These are phyloP conservation scores for Neonectria neomacrospora DNA, from an alignment of 2,329 filamentous ascomycete genomes.

Conservation along the genomic window DNA sequence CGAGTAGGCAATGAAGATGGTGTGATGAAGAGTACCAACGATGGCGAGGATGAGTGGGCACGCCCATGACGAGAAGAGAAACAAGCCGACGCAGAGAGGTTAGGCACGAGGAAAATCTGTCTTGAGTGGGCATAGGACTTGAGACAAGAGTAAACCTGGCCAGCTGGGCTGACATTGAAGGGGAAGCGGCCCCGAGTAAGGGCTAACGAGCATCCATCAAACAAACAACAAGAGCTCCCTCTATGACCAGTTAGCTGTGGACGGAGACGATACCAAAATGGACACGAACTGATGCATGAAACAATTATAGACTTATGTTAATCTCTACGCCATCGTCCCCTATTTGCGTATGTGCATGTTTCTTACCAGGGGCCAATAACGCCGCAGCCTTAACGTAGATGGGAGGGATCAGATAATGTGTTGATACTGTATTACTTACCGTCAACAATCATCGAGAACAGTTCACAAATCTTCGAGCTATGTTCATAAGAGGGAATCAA, in stretches of 20 bases:
- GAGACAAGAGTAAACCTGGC: background rate
- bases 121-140: background rate
- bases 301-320: constrained; percentile 39
- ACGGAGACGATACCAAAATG: constrained; percentile 27
- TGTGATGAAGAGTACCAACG: background rate
- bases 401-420: too few relatives aligned
- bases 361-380: background rate
- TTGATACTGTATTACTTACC: background rate
- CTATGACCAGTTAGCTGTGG: background rate
- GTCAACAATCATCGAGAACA: background rate
- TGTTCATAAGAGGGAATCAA: constrained; percentile 44
- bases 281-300: constrained; percentile 38
- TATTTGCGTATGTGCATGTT: background rate
- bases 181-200: constrained; percentile 14
- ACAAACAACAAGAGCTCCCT: constrained; percentile 5
- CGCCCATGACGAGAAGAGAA: constrained; percentile 5
- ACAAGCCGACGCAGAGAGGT: constrained; percentile 3
- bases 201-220: constrained; percentile 10
- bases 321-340: constrained; percentile 25
- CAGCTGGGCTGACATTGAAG: constrained; percentile 14
- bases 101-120: background rate
- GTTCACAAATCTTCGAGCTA: background rate
- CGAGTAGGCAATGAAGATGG: constrained; percentile 5
- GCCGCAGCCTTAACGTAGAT: background rate
- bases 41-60: background rate